These are phyloP conservation scores for Podosphaera aphanis DNA, from an alignment of 2,329 filamentous ascomycete species.

Conservation along the genomic window DNA sequence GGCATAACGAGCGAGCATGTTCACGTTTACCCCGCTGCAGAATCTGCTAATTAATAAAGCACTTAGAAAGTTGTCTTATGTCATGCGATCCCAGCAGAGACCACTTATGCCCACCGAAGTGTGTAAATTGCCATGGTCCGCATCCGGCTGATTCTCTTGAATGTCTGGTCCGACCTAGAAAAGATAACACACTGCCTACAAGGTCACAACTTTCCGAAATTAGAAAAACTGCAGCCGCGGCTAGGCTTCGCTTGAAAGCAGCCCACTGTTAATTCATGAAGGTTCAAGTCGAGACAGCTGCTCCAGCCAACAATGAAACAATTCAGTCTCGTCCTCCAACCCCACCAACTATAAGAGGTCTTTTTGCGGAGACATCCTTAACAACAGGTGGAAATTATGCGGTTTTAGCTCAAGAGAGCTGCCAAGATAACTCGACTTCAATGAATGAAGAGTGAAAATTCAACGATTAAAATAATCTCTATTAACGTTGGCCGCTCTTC, in stretches of 20 bases:
- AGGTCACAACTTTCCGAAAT: not conserved
- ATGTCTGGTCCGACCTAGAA: not conserved
- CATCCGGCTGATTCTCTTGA: not conserved
- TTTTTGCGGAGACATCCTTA: not conserved
- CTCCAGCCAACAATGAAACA: not conserved
- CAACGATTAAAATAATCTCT: not conserved
- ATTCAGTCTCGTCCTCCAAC: not conserved
- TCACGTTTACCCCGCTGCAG: not conserved
- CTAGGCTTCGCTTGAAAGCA: not conserved
- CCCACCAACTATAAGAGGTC: not conserved
- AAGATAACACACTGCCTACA: not conserved
- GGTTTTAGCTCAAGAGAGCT: not conserved
- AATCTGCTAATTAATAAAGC: not conserved
- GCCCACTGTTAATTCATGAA: not conserved
- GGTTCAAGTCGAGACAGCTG: not conserved
- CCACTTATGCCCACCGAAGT: not conserved
- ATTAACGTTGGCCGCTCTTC: not conserved
- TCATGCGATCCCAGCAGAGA: not conserved
- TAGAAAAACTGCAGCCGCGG: not conserved
- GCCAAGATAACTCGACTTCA: not conserved
- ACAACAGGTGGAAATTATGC: not conserved
- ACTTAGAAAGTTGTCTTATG: not conserved
- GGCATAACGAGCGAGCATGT: not conserved
- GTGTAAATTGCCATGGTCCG: not conserved
- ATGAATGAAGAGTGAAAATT: not conserved